Base-by-base conservation (phyloP, 164 flowering plant genomes). In the Berberis thunbergii region DNA sequence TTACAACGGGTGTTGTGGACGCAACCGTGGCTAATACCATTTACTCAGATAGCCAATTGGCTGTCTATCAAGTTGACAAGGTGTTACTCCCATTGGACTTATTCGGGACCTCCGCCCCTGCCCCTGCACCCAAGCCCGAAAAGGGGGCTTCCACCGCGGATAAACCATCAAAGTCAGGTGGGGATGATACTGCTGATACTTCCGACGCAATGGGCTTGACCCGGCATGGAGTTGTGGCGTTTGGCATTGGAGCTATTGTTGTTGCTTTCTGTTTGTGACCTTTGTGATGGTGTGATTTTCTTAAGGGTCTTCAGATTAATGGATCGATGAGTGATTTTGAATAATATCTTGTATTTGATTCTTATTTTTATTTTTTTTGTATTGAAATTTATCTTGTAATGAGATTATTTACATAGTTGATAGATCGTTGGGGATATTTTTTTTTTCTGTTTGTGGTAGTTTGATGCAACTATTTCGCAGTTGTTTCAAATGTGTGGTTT, bases 11-110 rank as follows among this genome's bases (percentile, higher is more conserved):
- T 0, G 63, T 86, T 0, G 80, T 72, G 3, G 76, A 87, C 39
- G 68, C 97, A 3, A 72, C 81, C 0, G 72, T 91, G 45, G 70
- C 76, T 2, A 83, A 80, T 62, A 75, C 83, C 0, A 57, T 91
- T 1, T 86, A 81, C 67, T 70, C 87, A 0, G 96, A 87, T 43
- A 62, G 65, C 26, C 79, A 75, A 60, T 81, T 95, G 1, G 91
- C 90, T 11, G 80, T 95, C n/a, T 91, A 95, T 71, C 83, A 86
- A 61, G 80, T 95, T 9, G 88, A 87, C 64, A 73, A 83, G 66
- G 97, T 95, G 38, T 80, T 95, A 1, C 86, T 78, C 49, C 99
- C 99, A 2, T 9, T 74, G 62, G 74, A 66, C 11, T 44, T 93
- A 11, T 90, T 90, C 53, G 83, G 76, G 3, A 70, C 96, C 0